These are phyloP conservation scores for Geotrichum cucujoidarum DNA, from an alignment of 1,139 yeast species.

Conservation along the genomic window DNA sequence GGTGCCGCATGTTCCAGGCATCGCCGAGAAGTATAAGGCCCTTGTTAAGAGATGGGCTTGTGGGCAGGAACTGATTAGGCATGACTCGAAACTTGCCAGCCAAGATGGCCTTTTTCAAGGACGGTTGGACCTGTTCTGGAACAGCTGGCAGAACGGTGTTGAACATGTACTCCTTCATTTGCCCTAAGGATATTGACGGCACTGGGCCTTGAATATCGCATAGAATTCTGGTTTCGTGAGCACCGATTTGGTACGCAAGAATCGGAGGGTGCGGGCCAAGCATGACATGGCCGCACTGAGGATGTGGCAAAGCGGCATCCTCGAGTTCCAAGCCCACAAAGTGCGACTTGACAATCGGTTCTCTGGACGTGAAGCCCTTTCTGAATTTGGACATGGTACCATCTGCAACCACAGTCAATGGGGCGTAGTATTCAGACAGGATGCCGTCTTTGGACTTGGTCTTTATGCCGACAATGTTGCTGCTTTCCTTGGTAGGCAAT, in stretches of 20 bases:
- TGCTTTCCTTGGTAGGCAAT: not conserved
- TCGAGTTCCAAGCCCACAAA: constrained; percentile 78
- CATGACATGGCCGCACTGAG: constrained; percentile 82
- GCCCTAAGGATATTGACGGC: constrained; percentile 61
- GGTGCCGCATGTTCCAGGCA: constrained; percentile 96
- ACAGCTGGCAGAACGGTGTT: constrained; percentile 59
- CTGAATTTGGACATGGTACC: constrained; percentile 94
- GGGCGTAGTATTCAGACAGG: constrained; percentile 44
- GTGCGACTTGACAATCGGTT: constrained; percentile 70
- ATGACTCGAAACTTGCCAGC: constrained; percentile 61
- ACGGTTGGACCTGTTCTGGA: constrained; percentile 60
- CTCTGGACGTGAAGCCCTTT: constrained; percentile 56
- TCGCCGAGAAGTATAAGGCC: constrained; percentile 92
- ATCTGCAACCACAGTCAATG: constrained; percentile 76
- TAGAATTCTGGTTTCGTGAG: constrained; percentile 75
- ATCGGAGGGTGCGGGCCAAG: constrained; percentile 84
- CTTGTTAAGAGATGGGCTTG: constrained; percentile 51
- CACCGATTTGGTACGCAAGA: constrained; percentile 81
- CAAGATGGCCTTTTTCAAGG: constrained; percentile 55
- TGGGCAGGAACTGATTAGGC: constrained; percentile 93
- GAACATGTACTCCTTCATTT: constrained; percentile 56
- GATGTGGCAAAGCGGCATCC: constrained; percentile 67
- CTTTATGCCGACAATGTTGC: constrained; percentile 61
- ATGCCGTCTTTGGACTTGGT: constrained; percentile 21
- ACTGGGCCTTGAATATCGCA: constrained; percentile 82